Conservation (phyloP, 2,329 filamentous ascomycete species). For the Claviceps sorghi region DNA sequence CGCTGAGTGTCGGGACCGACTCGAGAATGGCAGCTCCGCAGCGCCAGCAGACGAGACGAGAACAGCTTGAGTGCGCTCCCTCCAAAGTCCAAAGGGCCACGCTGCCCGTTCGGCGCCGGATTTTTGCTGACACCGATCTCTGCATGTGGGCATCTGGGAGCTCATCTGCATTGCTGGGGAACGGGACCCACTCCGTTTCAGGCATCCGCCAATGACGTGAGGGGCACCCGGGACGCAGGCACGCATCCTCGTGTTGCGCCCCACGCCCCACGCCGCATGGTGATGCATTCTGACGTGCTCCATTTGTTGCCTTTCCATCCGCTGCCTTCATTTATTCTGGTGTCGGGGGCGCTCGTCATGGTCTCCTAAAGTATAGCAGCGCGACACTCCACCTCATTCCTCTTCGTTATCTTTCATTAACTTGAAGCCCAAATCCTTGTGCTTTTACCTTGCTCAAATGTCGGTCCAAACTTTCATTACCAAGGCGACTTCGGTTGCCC, state of each 20-base stretch:
- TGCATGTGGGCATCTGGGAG: not conserved
- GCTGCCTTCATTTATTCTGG: not conserved
- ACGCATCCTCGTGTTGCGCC: not conserved
- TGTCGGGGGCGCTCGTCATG: not conserved
- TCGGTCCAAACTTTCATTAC: conserved; percentile 17
- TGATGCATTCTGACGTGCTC: not conserved
- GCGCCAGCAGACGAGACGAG: not conserved
- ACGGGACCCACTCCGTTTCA: not conserved
- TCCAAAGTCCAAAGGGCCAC: conserved; percentile 6
- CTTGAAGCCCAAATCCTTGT: not conserved
- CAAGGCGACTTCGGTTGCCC: conserved; percentile 21
- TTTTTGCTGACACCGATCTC: conserved; percentile 9
- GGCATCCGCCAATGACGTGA: conserved; percentile 3
- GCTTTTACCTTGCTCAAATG: conserved; percentile 2
- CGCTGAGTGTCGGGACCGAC: not conserved
- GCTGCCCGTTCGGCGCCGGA: conserved; percentile 10
- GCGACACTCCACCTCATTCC: too few species aligned
- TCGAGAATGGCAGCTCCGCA: not conserved
- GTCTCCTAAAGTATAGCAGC: not conserved
- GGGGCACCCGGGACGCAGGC: not conserved
- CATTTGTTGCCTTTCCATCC: not conserved
- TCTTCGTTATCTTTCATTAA: not conserved
- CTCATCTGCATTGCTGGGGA: too few species aligned
- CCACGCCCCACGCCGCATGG: not conserved
- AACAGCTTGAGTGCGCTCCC: not conserved